Evolutionary conservation across 495 filamentous ascomycete genomes (phyloP), one percentile per base, ranked within the genome.

Genomic region (Lophiotrema nucula): DNA sequence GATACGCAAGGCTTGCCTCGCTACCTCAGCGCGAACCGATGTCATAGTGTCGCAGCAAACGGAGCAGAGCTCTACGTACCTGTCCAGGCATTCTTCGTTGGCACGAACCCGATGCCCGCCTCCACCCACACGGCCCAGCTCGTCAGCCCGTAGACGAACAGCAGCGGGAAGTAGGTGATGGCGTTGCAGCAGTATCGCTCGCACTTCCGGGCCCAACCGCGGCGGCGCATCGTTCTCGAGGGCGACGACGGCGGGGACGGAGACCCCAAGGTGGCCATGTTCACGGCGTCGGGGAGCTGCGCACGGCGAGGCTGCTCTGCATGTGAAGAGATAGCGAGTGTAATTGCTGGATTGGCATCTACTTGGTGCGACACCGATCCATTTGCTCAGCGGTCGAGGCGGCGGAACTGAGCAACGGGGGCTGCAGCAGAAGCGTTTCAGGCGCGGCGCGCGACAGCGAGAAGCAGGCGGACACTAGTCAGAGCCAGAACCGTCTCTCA

Each of bases 121-220:
- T 92, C 83, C 18, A 96, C 92, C 77, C 87, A 97, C 28, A 87
- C 82, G 1, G 91, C 90, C 93, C 93, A 98, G 4, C 83, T 87
- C 4, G 88, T 95, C 49, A 96, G 65, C 33, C 88, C 81, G 66
- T 96, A 97, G 54, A 98, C 88, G 71, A 98, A 96, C 35, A 74
- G 74, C 1, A 98, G 79, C 10, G 93, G 93, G 62, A 97, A 91
- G 70, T 91, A 96, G n/a, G 83, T 86, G 28, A 85, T 77, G 15
- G 81, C 80, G 12, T 77, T 75, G 70, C 93, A 97, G 74, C 89
- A 96, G 71, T 81, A 83, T 27, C 91, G 88, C 75, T 97, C 91
- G 66, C 87, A 80, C 66, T 80, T 83, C 41, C 89, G 81, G 5
- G 84, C 88, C 81, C 85, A 93, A 64, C 76, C 75, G 62, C 74